Base-by-base conservation (phyloP, 2,329 filamentous ascomycete species). In the Beauveria bassiana region DNA sequence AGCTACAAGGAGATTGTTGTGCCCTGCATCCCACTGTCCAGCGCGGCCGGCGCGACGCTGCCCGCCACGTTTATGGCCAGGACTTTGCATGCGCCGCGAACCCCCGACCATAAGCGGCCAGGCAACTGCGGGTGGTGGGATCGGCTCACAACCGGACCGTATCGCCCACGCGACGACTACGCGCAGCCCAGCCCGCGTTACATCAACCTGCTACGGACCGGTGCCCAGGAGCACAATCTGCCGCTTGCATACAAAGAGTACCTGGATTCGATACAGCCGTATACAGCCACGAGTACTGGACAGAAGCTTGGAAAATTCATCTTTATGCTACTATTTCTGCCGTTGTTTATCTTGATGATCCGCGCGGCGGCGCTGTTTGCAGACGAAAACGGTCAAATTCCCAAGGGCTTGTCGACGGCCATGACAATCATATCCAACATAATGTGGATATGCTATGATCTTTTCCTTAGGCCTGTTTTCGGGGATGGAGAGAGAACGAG, bases 121-220 rank as follows among this genome's bases (percentile, higher is more conserved):
- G 70, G 70, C n/a, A 75, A 75, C 8, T 63, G 68, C 42, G 71
- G 68, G n/a, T 79, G 78, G 78, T 77, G 78, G 72, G 67, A 72
- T 56, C 78, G 80, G 43, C 74, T 86, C 26, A 70, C 79, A 7
- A 66, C 72, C 2, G 75, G 74, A 3, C 72, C 73, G 3, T 73
- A 79, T 28, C 85, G 91, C 6, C 86, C 87, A 0, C 81, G 88
- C 59, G 81, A 86, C 1, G 81, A 81, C 62, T 92, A 93, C 68
- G 89, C 92, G 0, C 91, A 97, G 74, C 83, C 95, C 0, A 96
- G 91, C 2, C 79, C 85, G 49, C 86, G 95, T 14, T 98, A 99
- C 72, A 78, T 97, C 26, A 87, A 88, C 64, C 81, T 97, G 56
- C 84, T 99, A 67, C 85, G 81, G 16, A 84, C 88, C 65, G 95